These are phyloP conservation scores for Ophiostoma pallidulum DNA, from an alignment of 2,329 filamentous ascomycete genomes.

Conservation along the genomic window DNA sequence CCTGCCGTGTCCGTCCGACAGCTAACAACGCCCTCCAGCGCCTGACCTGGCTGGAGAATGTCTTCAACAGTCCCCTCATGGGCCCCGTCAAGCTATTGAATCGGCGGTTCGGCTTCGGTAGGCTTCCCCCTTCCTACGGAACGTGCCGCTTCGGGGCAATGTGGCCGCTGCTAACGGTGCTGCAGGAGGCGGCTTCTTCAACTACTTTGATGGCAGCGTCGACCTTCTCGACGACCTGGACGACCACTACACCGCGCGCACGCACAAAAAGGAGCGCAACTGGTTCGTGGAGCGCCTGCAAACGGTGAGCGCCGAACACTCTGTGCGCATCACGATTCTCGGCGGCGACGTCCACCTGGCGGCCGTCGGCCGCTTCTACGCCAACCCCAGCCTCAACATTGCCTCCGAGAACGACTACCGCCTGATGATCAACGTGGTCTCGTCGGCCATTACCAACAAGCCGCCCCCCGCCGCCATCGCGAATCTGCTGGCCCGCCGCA, in stretches of 20 bases:
- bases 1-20: too few species aligned
- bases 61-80: conserved; percentile 76
- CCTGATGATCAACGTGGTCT: conserved; percentile 92
- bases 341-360: conserved; percentile 91
- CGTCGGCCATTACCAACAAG: conserved; percentile 92
- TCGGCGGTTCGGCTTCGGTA: conserved; percentile 69
- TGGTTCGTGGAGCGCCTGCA: conserved; percentile 74
- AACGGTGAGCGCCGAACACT: conserved; percentile 73
- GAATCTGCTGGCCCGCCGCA: conserved; percentile 81
- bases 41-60: conserved; percentile 93
- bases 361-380: conserved; percentile 89
- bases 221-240: conserved; percentile 89
- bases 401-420: conserved; percentile 75
- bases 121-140: background rate
- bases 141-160: background rate
- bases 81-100: conserved; percentile 84
- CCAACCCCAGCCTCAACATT: conserved; percentile 69
- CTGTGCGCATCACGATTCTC: conserved; percentile 81
- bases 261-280: conserved; percentile 82
- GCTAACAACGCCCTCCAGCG: conserved; percentile 40
- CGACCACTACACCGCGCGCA: conserved; percentile 89
- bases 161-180: background rate
- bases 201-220: conserved; percentile 86
- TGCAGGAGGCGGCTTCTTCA: conserved; percentile 69
- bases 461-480: conserved; percentile 81